Conservation (phyloP, 805 yeast genomes). For the Lipomyces japonicus region DNA sequence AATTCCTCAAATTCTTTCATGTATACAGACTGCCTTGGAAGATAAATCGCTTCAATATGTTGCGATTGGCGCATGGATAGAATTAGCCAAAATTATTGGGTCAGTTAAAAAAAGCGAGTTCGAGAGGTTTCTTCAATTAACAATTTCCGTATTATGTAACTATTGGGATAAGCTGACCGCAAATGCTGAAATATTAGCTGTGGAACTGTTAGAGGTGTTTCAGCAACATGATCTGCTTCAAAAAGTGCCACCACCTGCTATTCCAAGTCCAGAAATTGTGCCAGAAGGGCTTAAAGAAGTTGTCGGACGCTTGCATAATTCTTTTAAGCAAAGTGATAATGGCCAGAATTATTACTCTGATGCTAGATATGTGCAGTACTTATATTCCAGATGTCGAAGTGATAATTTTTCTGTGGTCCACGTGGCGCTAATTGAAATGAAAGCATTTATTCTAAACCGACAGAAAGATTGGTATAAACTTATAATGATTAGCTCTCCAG, state of each 20-base stretch:
- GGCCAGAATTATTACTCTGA: neutral
- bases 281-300: neutral
- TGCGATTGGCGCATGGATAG: constrained; percentile 65
- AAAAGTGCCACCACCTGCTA: neutral
- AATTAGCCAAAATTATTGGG: constrained; percentile 26
- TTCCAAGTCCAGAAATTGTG: neutral
- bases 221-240: neutral
- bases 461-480: constrained; percentile 13
- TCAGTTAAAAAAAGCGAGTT: constrained; percentile 56
- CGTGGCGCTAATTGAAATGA: constrained; percentile 44
- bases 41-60: constrained; percentile 54
- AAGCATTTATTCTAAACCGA: constrained; percentile 9
- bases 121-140: constrained; percentile 64
- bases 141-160: constrained; percentile 69
- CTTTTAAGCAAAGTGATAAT: no score
- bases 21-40: constrained; percentile 75
- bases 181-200: constrained; percentile 50
- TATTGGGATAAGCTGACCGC: constrained; percentile 53
- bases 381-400: constrained; percentile 54
- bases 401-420: constrained; percentile 68
- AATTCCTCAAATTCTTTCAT: constrained; percentile 79
- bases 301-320: neutral
- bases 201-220: constrained; percentile 44
- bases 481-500: constrained; percentile 2
- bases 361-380: neutral